Evolutionary conservation across 148 eudicot genomes (phyloP).

Genomic region (Amaranthus cruentus): DNA sequence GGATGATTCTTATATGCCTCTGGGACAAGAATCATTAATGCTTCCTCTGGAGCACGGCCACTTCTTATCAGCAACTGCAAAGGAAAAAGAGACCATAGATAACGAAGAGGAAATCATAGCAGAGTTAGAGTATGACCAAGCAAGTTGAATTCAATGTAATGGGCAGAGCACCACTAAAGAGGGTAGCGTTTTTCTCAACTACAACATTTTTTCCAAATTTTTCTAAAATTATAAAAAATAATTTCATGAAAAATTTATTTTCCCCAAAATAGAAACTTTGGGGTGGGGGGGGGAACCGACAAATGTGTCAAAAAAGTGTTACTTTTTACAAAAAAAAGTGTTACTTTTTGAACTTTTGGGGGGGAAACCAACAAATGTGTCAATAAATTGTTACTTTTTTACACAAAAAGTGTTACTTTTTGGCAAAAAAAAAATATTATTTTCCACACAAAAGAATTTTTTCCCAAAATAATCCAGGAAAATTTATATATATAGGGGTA

Average conservation of each 20-base stretch:
- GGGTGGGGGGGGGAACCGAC: too few relatives aligned
- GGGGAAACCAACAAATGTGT: too few relatives aligned
- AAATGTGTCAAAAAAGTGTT: too few relatives aligned
- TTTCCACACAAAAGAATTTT: too few relatives aligned
- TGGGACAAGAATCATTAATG: constrained; percentile 95
- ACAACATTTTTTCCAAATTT: neutral
- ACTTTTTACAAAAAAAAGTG: too few relatives aligned
- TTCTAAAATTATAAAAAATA: neutral
- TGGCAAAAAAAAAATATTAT: too few relatives aligned
- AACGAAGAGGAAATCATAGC: neutral
- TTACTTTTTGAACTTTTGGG: too few relatives aligned
- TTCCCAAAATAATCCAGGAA: too few relatives aligned
- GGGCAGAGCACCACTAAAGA: neutral
- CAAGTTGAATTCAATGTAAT: neutral
- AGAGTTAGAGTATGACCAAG: neutral
- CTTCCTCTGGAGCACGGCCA: constrained; percentile 93
- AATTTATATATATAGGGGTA: too few relatives aligned
- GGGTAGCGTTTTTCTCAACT: neutral
- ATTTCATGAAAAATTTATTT: neutral
- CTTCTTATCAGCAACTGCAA: constrained; percentile 85
- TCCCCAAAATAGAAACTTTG: too few relatives aligned
- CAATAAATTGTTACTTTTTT: too few relatives aligned
- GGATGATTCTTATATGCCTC: constrained; percentile 99
- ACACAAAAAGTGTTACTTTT: too few relatives aligned
- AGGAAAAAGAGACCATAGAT: constrained; percentile 11